Conservation (phyloP, 2,329 filamentous ascomycete genomes). For the Thelonectria olida region DNA sequence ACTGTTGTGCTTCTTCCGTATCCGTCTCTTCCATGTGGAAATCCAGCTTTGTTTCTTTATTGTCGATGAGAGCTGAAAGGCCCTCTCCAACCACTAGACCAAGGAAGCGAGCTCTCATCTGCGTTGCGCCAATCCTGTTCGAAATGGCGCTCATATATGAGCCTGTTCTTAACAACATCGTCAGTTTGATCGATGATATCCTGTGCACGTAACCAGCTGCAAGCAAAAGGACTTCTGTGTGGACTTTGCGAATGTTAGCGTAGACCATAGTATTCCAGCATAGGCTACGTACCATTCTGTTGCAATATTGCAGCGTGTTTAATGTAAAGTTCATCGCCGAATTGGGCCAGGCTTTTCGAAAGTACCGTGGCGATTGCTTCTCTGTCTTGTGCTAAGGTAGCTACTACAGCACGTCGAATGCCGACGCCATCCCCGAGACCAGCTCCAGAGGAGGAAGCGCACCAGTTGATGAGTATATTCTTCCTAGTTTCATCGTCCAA, state of each 20-base stretch:
- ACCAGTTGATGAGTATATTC: constrained; percentile 69
- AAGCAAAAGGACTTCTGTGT: constrained; percentile 82
- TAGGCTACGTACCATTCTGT: constrained; percentile 76
- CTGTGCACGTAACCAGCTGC: constrained; percentile 80
- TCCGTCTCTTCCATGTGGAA: constrained; percentile 86
- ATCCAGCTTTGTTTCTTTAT: constrained; percentile 76
- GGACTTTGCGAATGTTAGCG: constrained; percentile 62
- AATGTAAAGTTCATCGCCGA: constrained; percentile 88
- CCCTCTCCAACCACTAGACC: constrained; percentile 89
- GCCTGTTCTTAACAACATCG: constrained; percentile 75
- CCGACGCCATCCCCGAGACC: constrained; percentile 71
- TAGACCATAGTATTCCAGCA: not conserved
- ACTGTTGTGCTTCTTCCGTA: constrained; percentile 77
- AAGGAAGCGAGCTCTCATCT: constrained; percentile 78
- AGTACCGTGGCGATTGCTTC: constrained; percentile 65
- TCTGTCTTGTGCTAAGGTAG: constrained; percentile 62
- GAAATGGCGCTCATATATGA: constrained; percentile 82
- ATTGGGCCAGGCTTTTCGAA: constrained; percentile 75
- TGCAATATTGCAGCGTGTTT: constrained; percentile 84
- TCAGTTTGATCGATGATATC: constrained; percentile 70
- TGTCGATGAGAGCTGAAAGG: constrained; percentile 69
- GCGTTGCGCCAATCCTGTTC: constrained; percentile 82
- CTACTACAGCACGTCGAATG: constrained; percentile 73
- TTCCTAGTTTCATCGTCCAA: constrained; percentile 58
- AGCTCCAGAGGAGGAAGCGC: constrained; percentile 70